These are phyloP conservation scores for Penicillium sp. DNA, from an alignment of 2,329 filamentous ascomycete species.

Conservation along the genomic window DNA sequence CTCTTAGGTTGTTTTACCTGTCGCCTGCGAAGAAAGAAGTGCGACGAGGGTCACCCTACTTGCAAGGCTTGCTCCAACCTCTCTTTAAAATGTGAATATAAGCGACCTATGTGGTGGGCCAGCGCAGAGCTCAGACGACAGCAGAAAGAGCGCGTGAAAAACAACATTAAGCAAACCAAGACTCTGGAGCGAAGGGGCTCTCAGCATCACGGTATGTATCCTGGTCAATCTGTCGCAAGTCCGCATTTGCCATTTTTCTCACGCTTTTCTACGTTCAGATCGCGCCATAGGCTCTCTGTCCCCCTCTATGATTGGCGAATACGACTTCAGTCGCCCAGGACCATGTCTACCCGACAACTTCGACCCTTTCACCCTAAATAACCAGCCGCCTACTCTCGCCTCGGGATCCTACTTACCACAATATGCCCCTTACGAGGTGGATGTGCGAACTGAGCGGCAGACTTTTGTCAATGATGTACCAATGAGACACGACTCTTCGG, in stretches of 20 bases:
- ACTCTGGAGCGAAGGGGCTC: constrained; percentile 77
- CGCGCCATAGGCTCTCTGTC: not conserved
- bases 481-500: constrained; percentile 79
- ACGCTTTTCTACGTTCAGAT: not conserved
- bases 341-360: not conserved
- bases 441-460: constrained; percentile 93
- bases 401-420: constrained; percentile 41
- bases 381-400: not conserved
- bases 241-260: too few relatives aligned
- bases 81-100: constrained; percentile 89
- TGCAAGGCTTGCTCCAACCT: constrained; percentile 70
- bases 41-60: constrained; percentile 65
- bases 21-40: constrained; percentile 68
- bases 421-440: constrained; percentile 82
- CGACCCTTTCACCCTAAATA: not conserved
- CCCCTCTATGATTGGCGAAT: not conserved
- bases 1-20: constrained; percentile 66
- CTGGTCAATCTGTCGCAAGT: too few relatives aligned
- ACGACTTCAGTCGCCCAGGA: not conserved
- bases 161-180: constrained; percentile 96
- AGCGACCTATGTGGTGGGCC: constrained; percentile 95
- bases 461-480: constrained; percentile 92
- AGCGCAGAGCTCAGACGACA: constrained; percentile 81
- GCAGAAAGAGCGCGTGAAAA: constrained; percentile 95
- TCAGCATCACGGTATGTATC: constrained; percentile 11